Base-by-base conservation (phyloP, 192 early-diverging fungal species). In the Diversispora epigaea region DNA sequence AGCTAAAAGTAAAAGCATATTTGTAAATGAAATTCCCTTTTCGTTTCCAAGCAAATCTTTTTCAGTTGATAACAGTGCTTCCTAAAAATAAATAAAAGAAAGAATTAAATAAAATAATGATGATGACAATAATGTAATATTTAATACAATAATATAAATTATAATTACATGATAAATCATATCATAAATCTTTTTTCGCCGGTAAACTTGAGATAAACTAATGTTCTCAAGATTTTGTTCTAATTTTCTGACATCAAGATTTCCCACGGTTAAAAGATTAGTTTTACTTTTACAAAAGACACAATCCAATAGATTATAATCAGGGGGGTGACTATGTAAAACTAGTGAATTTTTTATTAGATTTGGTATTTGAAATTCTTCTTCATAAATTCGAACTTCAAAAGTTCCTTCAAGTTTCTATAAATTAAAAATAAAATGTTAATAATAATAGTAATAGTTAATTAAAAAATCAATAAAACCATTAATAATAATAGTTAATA, bases 1-100 rank as follows among this genome's bases (percentile, higher is more conserved):
- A 12, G 85, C 87, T 54, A 88, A 64, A 73, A 84, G 84, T 52
- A 81, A 75, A 46, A 88, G 77, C 87, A 88, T 86, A 49, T 84
- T 83, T 39, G 81, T 82, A 66, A 86, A 88, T 41, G 80, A 81
- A 6, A 84, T 77, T 7, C 80, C 80, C 9, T 68, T 76, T 45
- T 68, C 75, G 17, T 76, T 76, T 10, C 45, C 75, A 43, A 21
- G 32, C 15, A 19, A 25, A 65, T 65, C 64, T 46, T 21, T 76
- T 68, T 65, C 75, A 49, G 57, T 41, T 2, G 75, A 56, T n/a
- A 68, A 50, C 7, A 74, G 44, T 49, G 72, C 72, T 62, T 74
- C 72, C 72, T 74, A 63, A 22, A 71, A 58, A 4, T 32, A 8
- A 32, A 47, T 32, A 67, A n/a, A n/a, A n/a, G n/a, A n/a, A n/a